Evolutionary conservation across 202 grass and related monocot genomes (phyloP).

Genomic region (Musa balbisiana): DNA sequence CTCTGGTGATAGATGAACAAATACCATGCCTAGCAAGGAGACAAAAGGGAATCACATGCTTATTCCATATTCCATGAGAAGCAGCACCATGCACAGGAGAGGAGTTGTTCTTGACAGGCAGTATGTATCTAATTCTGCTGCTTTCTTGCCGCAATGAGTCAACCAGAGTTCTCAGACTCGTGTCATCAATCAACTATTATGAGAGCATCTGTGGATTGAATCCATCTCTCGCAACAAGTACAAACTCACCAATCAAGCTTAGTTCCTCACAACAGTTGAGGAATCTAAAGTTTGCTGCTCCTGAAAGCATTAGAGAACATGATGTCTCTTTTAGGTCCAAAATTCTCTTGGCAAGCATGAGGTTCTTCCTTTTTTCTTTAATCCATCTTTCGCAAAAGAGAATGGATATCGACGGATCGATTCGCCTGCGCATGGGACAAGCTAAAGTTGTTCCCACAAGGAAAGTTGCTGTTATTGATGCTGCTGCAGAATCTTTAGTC

Average conservation of each 20-base stretch:
- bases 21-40: conserved; percentile 76
- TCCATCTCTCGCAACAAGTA: too few species aligned
- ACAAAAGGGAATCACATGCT: conserved; percentile 90
- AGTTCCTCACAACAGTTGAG: conserved; percentile 18
- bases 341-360: conserved; percentile 43
- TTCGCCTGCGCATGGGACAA: conserved; percentile 34
- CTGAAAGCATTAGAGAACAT: conserved; percentile 30
- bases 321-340: background rate
- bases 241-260: conserved; percentile 11
- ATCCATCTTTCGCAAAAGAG: conserved; percentile 38
- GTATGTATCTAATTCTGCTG: conserved; percentile 59
- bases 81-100: conserved; percentile 62
- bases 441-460: conserved; percentile 43
- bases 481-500: too few species aligned
- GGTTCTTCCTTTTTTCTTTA: conserved; percentile 55
- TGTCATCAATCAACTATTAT: conserved; percentile 25
- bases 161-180: conserved; percentile 43
- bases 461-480: conserved; percentile 37
- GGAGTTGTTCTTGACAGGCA: conserved; percentile 37
- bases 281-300: conserved; percentile 33
- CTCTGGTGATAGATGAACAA: conserved; percentile 75
- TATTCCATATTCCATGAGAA: conserved; percentile 71
- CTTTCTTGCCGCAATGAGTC: conserved; percentile 19
- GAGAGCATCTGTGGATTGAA: conserved; percentile 7
- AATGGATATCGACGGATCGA: conserved; percentile 37